Conservation (phyloP, 192 early-diverging fungal species). For the Thamnidium elegans region DNA sequence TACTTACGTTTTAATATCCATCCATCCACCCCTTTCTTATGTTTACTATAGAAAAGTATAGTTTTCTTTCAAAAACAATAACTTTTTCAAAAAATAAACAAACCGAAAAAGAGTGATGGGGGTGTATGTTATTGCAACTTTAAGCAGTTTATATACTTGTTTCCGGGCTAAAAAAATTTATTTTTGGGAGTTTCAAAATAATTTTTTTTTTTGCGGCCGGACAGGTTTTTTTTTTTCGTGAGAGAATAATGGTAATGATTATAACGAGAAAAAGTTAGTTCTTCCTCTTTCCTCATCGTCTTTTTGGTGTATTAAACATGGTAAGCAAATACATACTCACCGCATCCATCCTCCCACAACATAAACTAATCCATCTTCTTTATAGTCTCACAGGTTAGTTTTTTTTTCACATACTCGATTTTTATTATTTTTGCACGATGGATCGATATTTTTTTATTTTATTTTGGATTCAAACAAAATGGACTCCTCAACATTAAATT, state of each 20-base stretch:
- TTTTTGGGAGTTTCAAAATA: too few relatives aligned
- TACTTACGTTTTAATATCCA: background rate
- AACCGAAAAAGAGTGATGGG: background rate
- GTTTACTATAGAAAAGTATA: background rate
- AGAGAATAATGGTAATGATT: background rate
- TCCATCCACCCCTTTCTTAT: background rate
- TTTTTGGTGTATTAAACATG: slow-evolving; percentile 18
- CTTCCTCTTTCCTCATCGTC: slow-evolving; percentile 20
- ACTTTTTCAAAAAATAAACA: background rate
- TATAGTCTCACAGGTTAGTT: slow-evolving; percentile 17
- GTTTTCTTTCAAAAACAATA: too few relatives aligned
- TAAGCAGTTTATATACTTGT: background rate
- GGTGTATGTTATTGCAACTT: background rate
- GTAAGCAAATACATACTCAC: background rate
- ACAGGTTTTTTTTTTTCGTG: background rate
- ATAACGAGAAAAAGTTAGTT: background rate
- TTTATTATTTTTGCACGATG: background rate
- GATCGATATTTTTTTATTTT: background rate
- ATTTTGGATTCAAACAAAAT: too few relatives aligned
- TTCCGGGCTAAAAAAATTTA: background rate
- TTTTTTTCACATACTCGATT: background rate
- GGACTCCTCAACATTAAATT: too few relatives aligned
- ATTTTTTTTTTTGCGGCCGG: too few relatives aligned
- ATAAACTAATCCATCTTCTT: background rate
- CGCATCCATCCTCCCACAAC: slow-evolving; percentile 2